Evolutionary conservation across 2,329 filamentous ascomycete genomes (phyloP), one percentile per base, ranked within the genome.

Genomic region (Colletotrichum neosansevieriae): DNA sequence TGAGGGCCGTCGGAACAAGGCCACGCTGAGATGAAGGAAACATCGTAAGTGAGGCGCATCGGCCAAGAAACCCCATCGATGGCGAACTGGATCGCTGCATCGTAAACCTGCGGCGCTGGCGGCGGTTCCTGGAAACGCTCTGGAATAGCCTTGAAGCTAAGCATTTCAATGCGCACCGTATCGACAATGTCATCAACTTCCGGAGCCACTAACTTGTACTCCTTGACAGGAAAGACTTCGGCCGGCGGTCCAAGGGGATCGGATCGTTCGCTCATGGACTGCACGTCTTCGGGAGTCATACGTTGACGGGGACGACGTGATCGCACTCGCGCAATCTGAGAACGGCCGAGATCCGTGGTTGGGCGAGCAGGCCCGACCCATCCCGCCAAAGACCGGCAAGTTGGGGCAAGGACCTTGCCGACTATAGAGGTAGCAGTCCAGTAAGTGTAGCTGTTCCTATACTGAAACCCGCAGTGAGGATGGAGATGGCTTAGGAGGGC

Each of bases 341-440:
- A 89, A 42, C 88, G 86, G 56, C 83, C 84, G 3, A 94, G 85
- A 75, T 93, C 90, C 3, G 84, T 80, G 2, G 90, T 91, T 21
- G 90, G 90, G 7, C 89, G 86, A 34, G 89, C 91, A 2, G 92
- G 92, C 0, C 92, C 92, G 44, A 94, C 82, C 92, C 92, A 94
- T 24, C 92, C 92, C 49, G 88, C 91, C 19, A 92, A 84, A 62
- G 91, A 86, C 71, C 86, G 87, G 72, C 92, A 92, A 0, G 91
- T 93, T 24, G 91, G 89, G 44, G 89, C 91, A 7, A 94, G 82
- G 3, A 94, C 91, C 75, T 93, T 94, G 42, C 91, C 92, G 2
- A 94, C 89, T 64, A 94, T 91, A 72, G 86, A 91, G 19, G 86
- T 83, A 12, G 89, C 86, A 3, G 91, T 89, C 92, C 92, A 94